Evolutionary conservation across 805 yeast species (phyloP).

Genomic region (Lipomyces kockii): DNA sequence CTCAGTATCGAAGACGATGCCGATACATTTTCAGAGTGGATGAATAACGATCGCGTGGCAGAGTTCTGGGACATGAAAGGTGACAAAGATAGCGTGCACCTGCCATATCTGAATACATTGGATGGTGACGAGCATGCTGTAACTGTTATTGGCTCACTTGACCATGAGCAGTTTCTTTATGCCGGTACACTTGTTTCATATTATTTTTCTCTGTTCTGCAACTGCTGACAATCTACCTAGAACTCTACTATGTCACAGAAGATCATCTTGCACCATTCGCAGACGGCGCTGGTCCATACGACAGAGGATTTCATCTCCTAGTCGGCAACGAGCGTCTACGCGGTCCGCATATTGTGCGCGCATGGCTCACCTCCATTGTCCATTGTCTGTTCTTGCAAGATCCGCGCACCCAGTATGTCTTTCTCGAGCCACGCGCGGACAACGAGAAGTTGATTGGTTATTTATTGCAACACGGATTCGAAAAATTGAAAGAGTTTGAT

Average conservation of each 20-base stretch:
- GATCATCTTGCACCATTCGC: conserved; percentile 38
- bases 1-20: conserved; percentile 23
- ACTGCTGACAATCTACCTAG: conserved; percentile 6
- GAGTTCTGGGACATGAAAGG: conserved; percentile 39
- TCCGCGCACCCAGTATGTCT: conserved; percentile 34
- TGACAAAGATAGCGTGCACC: conserved; percentile 25
- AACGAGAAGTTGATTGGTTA: conserved; percentile 38
- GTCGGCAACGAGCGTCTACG: conserved; percentile 40
- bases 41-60: conserved; percentile 39
- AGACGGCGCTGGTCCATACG: conserved; percentile 28
- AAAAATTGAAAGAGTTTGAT: conserved; percentile 37
- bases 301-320: conserved; percentile 41
- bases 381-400: conserved; percentile 39
- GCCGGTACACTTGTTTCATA: conserved; percentile 20
- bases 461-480: conserved; percentile 28
- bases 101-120: conserved; percentile 27
- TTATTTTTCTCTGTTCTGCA: background rate
- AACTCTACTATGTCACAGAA: conserved; percentile 41
- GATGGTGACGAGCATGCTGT: conserved; percentile 30
- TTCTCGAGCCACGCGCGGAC: conserved; percentile 40
- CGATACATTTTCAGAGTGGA: conserved; percentile 36
- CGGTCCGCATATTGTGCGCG: conserved; percentile 40
- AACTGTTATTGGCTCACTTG: conserved; percentile 37
- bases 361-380: conserved; percentile 38
- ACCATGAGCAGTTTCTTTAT: conserved; percentile 35